Conservation (phyloP, 176 grass and related monocot genomes). For the Oryza coarctata region DNA sequence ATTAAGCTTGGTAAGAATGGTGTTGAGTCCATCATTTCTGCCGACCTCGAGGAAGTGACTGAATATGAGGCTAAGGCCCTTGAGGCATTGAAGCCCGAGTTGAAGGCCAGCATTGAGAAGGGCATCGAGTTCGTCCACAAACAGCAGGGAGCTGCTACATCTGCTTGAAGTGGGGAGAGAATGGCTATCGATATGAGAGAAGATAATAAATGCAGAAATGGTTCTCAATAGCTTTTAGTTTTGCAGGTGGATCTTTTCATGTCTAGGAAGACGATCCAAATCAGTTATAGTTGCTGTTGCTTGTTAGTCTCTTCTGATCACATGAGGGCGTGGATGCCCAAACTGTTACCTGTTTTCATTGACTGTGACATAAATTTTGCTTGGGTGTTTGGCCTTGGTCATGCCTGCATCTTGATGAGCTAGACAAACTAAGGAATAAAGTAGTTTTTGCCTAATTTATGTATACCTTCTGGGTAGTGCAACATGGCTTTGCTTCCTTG, state of each 20-base stretch:
- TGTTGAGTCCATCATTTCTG: conserved; percentile 58
- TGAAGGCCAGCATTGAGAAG: conserved; percentile 88
- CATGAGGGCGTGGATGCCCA: background rate
- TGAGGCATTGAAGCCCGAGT: conserved; percentile 59
- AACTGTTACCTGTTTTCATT: background rate
- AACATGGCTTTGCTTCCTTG: background rate
- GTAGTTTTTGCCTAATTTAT: conserved; percentile 12
- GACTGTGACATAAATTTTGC: conserved; percentile 35
- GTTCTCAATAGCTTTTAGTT: conserved; percentile 38
- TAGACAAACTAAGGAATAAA: conserved; percentile 25
- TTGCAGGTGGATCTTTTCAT: conserved; percentile 48
- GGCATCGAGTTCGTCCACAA: conserved; percentile 55
- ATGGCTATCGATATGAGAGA: background rate
- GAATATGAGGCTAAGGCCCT: conserved; percentile 70
- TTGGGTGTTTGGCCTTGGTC: background rate
- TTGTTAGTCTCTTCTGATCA: conserved; percentile 26
- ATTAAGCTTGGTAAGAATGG: conserved; percentile 77
- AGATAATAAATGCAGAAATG: conserved; percentile 34
- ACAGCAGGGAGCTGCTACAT: conserved; percentile 42
- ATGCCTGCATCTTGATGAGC: conserved; percentile 18
- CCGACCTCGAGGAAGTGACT: conserved; percentile 51
- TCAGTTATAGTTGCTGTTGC: background rate
- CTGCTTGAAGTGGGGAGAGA: conserved; percentile 43
- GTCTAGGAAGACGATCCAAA: conserved; percentile 29
- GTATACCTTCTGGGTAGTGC: background rate